Evolutionary conservation across 257 asterid genomes (phyloP).

Genomic region (Penstemon newberryi): DNA sequence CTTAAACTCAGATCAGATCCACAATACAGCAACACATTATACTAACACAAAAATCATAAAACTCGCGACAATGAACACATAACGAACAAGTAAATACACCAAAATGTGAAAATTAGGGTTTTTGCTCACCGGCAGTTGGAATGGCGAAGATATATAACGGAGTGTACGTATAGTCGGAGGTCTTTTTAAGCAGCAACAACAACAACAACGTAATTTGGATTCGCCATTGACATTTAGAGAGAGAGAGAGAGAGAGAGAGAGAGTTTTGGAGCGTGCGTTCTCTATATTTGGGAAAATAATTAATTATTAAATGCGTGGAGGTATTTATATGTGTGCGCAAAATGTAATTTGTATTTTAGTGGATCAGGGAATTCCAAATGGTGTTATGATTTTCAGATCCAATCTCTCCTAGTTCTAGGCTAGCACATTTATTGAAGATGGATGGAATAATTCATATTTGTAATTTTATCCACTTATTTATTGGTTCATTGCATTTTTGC

Average conservation of each 20-base stretch:
- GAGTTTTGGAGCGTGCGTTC: conserved; percentile 52
- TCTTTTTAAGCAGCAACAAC: conserved; percentile 28
- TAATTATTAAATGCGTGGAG: conserved; percentile 21
- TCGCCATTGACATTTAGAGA: conserved; percentile 56
- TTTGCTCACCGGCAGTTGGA: conserved; percentile 40
- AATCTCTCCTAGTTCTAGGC: conserved; percentile 27
- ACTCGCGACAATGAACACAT: neutral
- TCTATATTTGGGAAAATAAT: conserved; percentile 40
- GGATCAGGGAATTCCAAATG: conserved; percentile 28
- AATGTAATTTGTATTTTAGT: conserved; percentile 7
- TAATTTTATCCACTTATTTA: conserved; percentile 27
- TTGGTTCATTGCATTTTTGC: conserved; percentile 28
- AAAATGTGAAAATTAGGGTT: conserved; percentile 21
- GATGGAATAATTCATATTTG: conserved; percentile 31
- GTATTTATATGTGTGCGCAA: neutral
- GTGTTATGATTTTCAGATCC: conserved; percentile 36
- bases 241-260: conserved; percentile 36
- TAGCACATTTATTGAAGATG: conserved; percentile 31
- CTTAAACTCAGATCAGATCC: conserved; percentile 76
- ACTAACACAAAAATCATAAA: conserved; percentile 25
- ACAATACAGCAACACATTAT: conserved; percentile 24
- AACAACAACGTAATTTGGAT: conserved; percentile 38
- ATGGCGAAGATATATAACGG: conserved; percentile 19
- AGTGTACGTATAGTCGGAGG: conserved; percentile 29
- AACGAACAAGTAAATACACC: neutral